Evolutionary conservation across 2,329 filamentous ascomycete genomes (phyloP).

Genomic region (Malbranchea zuffiana): DNA sequence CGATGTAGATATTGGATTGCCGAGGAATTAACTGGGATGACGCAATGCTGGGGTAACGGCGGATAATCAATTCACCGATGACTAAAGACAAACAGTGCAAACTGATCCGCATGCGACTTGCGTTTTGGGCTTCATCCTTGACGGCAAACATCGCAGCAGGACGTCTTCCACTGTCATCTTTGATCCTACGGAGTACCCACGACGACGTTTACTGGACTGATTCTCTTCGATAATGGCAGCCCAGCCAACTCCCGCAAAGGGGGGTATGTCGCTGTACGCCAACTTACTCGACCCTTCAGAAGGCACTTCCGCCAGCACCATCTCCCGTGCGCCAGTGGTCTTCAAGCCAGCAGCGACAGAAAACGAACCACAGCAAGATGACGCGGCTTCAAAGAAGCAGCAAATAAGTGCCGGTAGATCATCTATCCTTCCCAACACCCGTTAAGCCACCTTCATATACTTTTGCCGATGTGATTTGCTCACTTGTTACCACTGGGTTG

Average conservation of each 20-base stretch:
- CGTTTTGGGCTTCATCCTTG: no score
- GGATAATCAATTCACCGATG: no score
- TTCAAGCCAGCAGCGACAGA: slow-evolving; percentile 50
- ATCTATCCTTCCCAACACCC: slow-evolving; percentile 23
- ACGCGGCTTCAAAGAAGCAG: slow-evolving; percentile 51
- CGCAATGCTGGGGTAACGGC: no score
- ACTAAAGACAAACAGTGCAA: slow-evolving; percentile 9
- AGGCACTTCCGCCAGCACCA: slow-evolving; percentile 42
- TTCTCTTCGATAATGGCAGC: no score
- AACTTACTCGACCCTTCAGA: slow-evolving; percentile 57
- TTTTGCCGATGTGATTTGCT: slow-evolving; percentile 32
- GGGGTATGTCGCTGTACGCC: slow-evolving; percentile 64
- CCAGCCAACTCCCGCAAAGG: slow-evolving; percentile 14
- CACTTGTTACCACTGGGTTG: slow-evolving; percentile 32
- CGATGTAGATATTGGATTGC: not conserved
- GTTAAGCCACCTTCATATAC: slow-evolving; percentile 14
- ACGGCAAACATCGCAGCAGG: slow-evolving; percentile 1
- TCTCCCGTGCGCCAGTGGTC: slow-evolving; percentile 63
- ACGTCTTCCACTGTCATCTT: no score
- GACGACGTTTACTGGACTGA: no score
- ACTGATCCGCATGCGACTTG: not conserved
- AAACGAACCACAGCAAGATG: slow-evolving; percentile 38
- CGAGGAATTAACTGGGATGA: slow-evolving; percentile 4
- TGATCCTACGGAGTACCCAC: no score
- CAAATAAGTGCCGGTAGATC: slow-evolving; percentile 53